These are phyloP conservation scores for Clarireedia homoeocarpa DNA, from an alignment of 2,329 filamentous ascomycete genomes.

Conservation along the genomic window DNA sequence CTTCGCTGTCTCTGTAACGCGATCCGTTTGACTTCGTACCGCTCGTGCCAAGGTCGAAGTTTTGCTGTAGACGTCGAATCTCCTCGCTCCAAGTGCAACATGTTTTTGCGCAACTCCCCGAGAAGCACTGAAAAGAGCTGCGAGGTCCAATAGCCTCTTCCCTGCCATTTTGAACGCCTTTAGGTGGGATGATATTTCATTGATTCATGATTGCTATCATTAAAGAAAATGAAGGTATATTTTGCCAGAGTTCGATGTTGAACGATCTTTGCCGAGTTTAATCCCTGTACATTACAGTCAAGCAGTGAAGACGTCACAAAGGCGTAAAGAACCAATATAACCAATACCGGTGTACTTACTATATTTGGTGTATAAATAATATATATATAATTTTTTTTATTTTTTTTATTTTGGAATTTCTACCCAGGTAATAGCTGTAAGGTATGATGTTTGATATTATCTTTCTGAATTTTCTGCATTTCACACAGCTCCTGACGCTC, in stretches of 20 bases:
- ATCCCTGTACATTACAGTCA: background rate
- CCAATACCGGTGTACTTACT: too few species aligned
- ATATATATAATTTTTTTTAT: too few species aligned
- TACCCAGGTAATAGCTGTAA: too few species aligned
- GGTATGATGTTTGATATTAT: too few species aligned
- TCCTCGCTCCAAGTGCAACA: constrained; percentile 46
- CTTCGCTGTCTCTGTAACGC: constrained; percentile 51
- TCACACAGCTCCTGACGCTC: too few species aligned
- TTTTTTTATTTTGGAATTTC: too few species aligned
- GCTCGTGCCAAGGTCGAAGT: constrained; percentile 58
- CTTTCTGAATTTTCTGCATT: too few species aligned
- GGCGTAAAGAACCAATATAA: too few species aligned
- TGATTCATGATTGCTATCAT: constrained; percentile 12
- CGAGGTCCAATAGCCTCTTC: constrained; percentile 62
- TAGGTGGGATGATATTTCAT: constrained; percentile 6
- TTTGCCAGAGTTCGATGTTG: too few species aligned
- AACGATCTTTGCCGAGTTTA: constrained; percentile 1
- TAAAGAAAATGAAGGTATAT: background rate
- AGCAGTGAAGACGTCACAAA: too few species aligned
- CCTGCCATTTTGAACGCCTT: constrained; percentile 38
- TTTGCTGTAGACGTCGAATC: constrained; percentile 54
- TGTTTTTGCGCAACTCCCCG: constrained; percentile 59
- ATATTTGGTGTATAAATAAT: too few species aligned
- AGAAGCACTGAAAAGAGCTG: constrained; percentile 62
- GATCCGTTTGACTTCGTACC: constrained; percentile 52